Base-by-base conservation (phyloP, 768 basidiomycete species). In the Boletus rex-veris region DNA sequence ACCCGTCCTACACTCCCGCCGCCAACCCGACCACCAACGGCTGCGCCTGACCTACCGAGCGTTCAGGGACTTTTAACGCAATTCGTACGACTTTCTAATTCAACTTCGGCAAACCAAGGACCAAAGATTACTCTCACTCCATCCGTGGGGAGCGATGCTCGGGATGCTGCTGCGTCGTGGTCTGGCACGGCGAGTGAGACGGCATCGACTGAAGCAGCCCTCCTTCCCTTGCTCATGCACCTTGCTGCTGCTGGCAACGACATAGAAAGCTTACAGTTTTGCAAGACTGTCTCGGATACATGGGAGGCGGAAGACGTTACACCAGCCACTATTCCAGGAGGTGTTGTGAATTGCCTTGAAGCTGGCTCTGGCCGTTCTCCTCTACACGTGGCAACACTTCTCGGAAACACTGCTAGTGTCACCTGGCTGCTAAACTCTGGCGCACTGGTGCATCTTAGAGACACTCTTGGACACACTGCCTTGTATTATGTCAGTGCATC, bases 381-480 rank as follows among this genome's bases (percentile, higher is more conserved):
- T 10, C 70, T 95, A 41, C 92, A 95, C 58, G 80, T 85, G 15
- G 90, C 92, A 2, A 83, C 88, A 28, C 66, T 93, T 33, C 83
- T 85, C 49, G 89, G 90, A 2, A 78, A 80, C 55, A 55, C 60
- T 9, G 60, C 59, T 10, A 73, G 75, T 37, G 71, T 76, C 37
- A 65, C 65, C 31, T 63, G 80, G 31, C 71, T 94, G 36, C 76
- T 94, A 18, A 75, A 80, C 55, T 81, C 82, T 0, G 92, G 92
- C 5, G 90, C 91, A 1, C 73, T 91, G 14, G 92, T 94, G 19
- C 92, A 95, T 68, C 73, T 88, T 9, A 78, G 92, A 51, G 92
- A 95, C 66, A 65, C 71, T 1, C 75, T 93, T 42, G 92, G 90
- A 3, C 91, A 93, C 62, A 92, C 92, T 14, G 80, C 90, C 4